These are phyloP conservation scores for Hydnum rufescens DNA, from an alignment of 768 basidiomycete species.

Conservation along the genomic window DNA sequence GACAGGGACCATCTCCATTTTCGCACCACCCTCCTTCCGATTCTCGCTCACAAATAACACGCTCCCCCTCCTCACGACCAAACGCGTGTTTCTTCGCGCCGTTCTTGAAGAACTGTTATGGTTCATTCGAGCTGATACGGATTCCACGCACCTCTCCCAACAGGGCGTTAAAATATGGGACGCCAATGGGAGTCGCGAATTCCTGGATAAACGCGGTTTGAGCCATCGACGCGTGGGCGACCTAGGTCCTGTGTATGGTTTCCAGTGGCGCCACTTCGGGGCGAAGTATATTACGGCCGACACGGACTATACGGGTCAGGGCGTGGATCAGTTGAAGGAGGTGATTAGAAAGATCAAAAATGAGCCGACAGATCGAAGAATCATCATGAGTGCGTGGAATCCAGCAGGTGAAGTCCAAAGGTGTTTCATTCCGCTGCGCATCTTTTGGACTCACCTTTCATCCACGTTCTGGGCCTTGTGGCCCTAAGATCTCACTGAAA, in stretches of 20 bases:
- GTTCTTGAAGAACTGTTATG: constrained; percentile 89
- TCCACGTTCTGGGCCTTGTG: neutral
- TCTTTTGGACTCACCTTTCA: neutral
- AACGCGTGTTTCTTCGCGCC: constrained; percentile 79
- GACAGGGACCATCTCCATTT: constrained; percentile 80
- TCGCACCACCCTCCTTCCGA: constrained; percentile 76
- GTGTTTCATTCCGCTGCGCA: too few species aligned
- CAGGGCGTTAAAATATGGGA: constrained; percentile 97
- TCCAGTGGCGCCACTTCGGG: constrained; percentile 93
- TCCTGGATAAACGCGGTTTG: constrained; percentile 71
- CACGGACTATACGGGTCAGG: constrained; percentile 55
- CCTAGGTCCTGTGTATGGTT: constrained; percentile 91
- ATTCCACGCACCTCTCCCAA: constrained; percentile 49
- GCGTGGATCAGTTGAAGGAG: constrained; percentile 81
- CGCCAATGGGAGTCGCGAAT: constrained; percentile 79
- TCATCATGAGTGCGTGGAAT: constrained; percentile 95
- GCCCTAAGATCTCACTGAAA: constrained; percentile 58
- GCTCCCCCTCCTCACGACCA: constrained; percentile 84
- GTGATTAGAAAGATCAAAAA: constrained; percentile 84
- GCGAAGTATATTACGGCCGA: constrained; percentile 60
- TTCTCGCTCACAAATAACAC: constrained; percentile 64
- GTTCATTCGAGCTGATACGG: constrained; percentile 77
- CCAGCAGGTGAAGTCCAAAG: too few species aligned
- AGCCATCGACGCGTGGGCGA: constrained; percentile 74
- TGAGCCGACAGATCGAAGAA: constrained; percentile 81